A percentile compares a stretch with the other conserved stretches of the same genome.
phyloP scores from a whole-genome alignment of 2,329 filamentous ascomycete species.

The Trichoderma koningii region DNA sequence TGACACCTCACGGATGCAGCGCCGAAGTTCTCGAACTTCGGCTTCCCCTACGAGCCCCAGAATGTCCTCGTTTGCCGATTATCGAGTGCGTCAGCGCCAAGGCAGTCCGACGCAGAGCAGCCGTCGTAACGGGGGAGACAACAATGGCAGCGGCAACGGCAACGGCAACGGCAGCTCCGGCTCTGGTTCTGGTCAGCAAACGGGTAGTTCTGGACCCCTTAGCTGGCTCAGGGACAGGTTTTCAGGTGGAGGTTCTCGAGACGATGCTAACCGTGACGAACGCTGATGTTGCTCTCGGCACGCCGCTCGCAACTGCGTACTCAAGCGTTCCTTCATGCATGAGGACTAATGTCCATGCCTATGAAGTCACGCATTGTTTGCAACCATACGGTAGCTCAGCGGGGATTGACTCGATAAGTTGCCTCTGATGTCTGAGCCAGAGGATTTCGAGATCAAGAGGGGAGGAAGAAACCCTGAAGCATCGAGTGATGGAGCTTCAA shows the following conservation, averaged over 20 bases:
- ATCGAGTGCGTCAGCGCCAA: conserved; percentile 41
- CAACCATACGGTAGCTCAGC: not conserved
- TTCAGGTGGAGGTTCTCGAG: conserved; percentile 34
- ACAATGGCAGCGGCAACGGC: conserved; percentile 34
- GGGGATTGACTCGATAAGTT: not conserved
- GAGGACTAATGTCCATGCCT: not conserved
- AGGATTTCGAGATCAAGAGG: not conserved
- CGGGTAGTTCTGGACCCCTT: conserved; percentile 43
- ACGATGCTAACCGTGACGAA: conserved; percentile 37
- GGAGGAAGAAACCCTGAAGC: not conserved
- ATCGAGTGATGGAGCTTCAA: not conserved
- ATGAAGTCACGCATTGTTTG: not conserved
- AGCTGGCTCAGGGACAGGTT: conserved; percentile 51
- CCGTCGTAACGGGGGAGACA: conserved; percentile 36
- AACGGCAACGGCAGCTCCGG: conserved; percentile 33
- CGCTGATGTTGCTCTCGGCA: conserved; percentile 2
- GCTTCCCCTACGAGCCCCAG: conserved; percentile 44
- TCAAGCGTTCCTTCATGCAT: not conserved
- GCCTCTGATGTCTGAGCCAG: not conserved
- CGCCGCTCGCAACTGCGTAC: not conserved
- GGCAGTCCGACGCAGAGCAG: conserved; percentile 45
- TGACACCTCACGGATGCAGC: conserved; percentile 41
- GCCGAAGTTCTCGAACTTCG: conserved; percentile 45
- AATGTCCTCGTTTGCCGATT: conserved; percentile 35
- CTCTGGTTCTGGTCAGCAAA: conserved; percentile 34